Evolutionary conservation across 108 stramenopile genomes (phyloP), one percentile per base, ranked within the genome.

Genomic region (Discostella pseudostelligera): DNA sequence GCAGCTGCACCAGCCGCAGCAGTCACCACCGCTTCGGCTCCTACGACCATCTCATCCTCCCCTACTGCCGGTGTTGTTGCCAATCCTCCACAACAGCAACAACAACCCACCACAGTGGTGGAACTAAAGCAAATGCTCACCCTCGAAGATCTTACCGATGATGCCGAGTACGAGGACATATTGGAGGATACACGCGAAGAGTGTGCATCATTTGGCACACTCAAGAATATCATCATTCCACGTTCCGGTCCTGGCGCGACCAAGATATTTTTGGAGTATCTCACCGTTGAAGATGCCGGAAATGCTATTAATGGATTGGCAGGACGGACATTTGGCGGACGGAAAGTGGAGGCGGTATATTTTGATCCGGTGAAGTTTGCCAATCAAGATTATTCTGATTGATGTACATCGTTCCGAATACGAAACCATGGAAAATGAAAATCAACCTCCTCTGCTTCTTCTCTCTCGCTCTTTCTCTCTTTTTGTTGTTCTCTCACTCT

Each of bases 101-200:
- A 3, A 19, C 59, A 62, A 25, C 74, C 88, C 47, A 84, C 81
- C n/a, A 78, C 80, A 10, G 83, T 95, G 12, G 89, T 97, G 3
- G 86, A 92, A 65, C 81, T 97, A 21, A 89, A 88, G 61, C 86
- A 96, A 59, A 97, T 97, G 95, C 71, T 96, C 67, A 87, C 85
- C 8, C 69, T 67, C 10, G 75, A 86, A 24, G 96, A 97, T 72
- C 74, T 97, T 40, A 74, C 64, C 21, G 80, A 92, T 43, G 90
- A 92, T 28, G 81, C 86, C 37, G 93, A 93, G 51, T 91, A 91
- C 54, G 76, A 85, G 39, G 95, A 96, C 39, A 90, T 97, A 39
- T 37, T 95, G 62, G 89, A 94, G 79, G 96, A 96, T 53, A 97
- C 95, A n/a, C 78, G 84, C 63, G 92, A 93, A 29, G 95, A 96